Percentiles rank a stretch among this genome's conserved stretches.
These are phyloP conservation scores for Gaeumannomyces tritici DNA, from an alignment of 2,329 filamentous ascomycete species.

Conservation along the genomic window DNA sequence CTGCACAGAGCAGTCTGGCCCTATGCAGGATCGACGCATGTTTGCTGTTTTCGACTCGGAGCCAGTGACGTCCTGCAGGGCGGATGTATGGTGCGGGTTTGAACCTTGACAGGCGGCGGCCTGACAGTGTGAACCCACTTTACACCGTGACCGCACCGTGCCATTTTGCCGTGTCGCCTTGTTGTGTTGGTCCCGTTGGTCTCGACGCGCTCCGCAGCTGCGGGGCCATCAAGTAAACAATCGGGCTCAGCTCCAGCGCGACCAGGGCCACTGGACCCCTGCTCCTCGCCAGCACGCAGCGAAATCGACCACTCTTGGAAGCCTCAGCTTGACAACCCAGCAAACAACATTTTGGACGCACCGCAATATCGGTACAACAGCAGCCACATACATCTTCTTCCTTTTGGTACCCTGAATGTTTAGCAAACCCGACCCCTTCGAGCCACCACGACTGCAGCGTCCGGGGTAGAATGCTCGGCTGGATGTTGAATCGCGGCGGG, in stretches of 20 bases:
- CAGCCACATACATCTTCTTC: not conserved
- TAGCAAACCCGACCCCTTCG: not conserved
- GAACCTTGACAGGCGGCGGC: not conserved
- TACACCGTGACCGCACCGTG: not conserved
- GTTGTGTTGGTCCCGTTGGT: too few species aligned
- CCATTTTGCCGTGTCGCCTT: not conserved
- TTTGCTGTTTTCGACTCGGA: not conserved
- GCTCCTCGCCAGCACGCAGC: not conserved
- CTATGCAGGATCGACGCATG: not conserved
- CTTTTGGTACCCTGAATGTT: not conserved
- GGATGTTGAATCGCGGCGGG: conserved; percentile 43
- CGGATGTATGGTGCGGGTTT: not conserved
- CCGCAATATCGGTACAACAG: not conserved
- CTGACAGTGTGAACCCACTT: not conserved
- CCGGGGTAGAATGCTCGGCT: conserved; percentile 40
- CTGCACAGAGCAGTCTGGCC: not conserved
- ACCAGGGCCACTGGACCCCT: not conserved
- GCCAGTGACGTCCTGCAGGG: not conserved
- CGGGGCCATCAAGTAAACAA: not conserved
- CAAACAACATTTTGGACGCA: not conserved
- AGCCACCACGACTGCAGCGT: not conserved
- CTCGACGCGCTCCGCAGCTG: not conserved
- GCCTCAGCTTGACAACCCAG: not conserved
- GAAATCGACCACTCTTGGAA: not conserved
- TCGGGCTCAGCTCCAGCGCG: not conserved